Conservation (phyloP, 1,284 basidiomycete genomes). For the Tylopilus orsonianus region DNA sequence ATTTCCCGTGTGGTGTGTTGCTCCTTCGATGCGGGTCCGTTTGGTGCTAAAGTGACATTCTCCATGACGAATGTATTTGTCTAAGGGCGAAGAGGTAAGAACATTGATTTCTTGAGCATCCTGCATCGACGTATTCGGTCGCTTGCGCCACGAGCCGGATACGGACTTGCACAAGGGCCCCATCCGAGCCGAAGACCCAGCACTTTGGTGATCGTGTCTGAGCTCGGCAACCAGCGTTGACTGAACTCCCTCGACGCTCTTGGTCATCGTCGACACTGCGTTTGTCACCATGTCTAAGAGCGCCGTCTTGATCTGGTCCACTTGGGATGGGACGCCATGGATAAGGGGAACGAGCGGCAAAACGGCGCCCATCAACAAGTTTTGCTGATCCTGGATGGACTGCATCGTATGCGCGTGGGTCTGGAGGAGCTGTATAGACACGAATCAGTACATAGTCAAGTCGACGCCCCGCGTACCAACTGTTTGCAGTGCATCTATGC, state of each 20-base stretch:
- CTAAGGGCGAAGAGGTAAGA: conserved; percentile 17
- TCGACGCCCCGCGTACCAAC: conserved; percentile 34
- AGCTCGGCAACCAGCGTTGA: conserved; percentile 13
- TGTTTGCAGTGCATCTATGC: conserved; percentile 55
- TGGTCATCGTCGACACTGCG: conserved; percentile 19
- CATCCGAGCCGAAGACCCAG: conserved; percentile 5
- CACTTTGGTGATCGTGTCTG: too few species aligned
- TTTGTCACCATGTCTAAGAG: conserved; percentile 19
- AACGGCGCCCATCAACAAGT: conserved; percentile 44
- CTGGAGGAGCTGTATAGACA: conserved; percentile 37
- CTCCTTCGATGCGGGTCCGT: conserved; percentile 14
- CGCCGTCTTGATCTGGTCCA: conserved; percentile 39
- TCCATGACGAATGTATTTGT: not conserved
- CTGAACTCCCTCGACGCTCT: conserved; percentile 16
- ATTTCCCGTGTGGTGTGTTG: not conserved
- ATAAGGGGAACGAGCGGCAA: conserved; percentile 57
- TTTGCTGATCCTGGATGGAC: conserved; percentile 38
- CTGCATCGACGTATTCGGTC: not conserved
- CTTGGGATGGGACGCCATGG: conserved; percentile 54
- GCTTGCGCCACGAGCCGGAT: conserved; percentile 3
- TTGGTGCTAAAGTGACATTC: conserved; percentile 5
- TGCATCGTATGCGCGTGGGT: conserved; percentile 54
- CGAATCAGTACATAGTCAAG: conserved; percentile 10
- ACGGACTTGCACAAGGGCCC: conserved; percentile 1
- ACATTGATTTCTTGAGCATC: not conserved